Conservation (phyloP, 768 basidiomycete genomes). For the Naematelia encephala region DNA sequence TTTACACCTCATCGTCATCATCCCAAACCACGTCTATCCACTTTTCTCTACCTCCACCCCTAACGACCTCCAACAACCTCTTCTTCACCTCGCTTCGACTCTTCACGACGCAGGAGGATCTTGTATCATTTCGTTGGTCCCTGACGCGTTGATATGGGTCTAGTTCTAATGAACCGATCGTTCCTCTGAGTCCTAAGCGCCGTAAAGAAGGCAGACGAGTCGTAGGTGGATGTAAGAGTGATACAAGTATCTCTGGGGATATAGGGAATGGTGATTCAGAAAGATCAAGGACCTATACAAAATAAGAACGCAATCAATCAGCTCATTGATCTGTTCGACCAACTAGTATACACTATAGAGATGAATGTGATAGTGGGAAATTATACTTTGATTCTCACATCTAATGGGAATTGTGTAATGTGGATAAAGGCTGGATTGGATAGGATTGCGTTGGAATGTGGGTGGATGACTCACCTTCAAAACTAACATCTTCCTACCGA, state of each 20-base stretch:
- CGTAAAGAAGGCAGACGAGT: constrained; percentile 8
- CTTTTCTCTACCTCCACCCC: background rate
- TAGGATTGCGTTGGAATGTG: no score
- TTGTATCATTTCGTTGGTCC: no score
- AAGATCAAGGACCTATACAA: constrained; percentile 17
- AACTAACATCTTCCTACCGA: constrained; percentile 30
- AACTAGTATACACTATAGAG: no score
- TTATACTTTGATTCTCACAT: no score
- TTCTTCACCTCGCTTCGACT: background rate
- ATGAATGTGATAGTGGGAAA: no score
- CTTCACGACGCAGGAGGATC: background rate
- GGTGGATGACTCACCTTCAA: constrained; percentile 25
- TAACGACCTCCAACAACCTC: background rate
- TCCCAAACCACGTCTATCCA: no score
- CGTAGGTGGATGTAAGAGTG: constrained; percentile 6
- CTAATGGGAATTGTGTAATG: no score
- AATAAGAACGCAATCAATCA: background rate
- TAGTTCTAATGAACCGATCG: no score
- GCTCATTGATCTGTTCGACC: background rate
- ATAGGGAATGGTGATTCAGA: constrained; percentile 7
- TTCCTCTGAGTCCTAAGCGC: background rate
- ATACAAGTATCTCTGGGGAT: background rate
- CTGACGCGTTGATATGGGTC: no score
- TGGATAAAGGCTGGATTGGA: no score
- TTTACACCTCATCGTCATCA: no score